Base-by-base conservation (phyloP, 2,329 filamentous ascomycete species). In the Trichoderma simmonsii region DNA sequence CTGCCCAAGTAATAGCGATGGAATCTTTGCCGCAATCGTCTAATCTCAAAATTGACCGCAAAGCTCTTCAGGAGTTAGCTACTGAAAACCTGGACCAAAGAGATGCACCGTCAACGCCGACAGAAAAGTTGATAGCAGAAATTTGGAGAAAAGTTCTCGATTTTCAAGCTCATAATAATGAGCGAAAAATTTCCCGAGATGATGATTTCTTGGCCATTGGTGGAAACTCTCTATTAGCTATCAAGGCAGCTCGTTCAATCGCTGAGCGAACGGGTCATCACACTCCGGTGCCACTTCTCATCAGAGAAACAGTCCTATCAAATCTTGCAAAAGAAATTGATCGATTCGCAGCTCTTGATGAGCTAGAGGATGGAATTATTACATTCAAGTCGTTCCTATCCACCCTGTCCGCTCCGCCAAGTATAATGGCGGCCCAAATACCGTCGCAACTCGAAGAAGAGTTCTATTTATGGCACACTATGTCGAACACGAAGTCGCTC, bases 171-270 rank as follows among this genome's bases (percentile, higher is more conserved):
- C 15, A 26, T 24, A 6, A 21, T 26, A 24, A 8, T 26, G 21
- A 36, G 21, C 12, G 28, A 12, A 12, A 11, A 11, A 56, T 65
- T 8, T 54, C n/a, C 9, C 48, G 63, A 54, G 63, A 65, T 18
- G 63, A 51, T 14, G 63, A 65, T 51, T 65, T 65, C 30, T 65
- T 65, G 28, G 63, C 63, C 21, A 65, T 65, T 3, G 63, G 63
- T 8, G 63, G 63, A 36, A 65, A 65, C n/a, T 65, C 63, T 12
- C 30, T 65, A 15, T n/a, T 65, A 3, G 63, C 63, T 26, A 65
- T 65, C 15, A 65, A 56, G 43, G 63, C 63, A 8, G 63, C 63
- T 36, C 63, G n/a, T 1, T 7, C 36, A 12, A 54, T 65, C 9
- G 54, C 43, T 12, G 43, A 65, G 30, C 54, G n/a, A 6, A 65